Evolutionary conservation across 495 filamentous ascomycete genomes (phyloP), one percentile per base, ranked within the genome.

Genomic region (Neurospora africana): DNA sequence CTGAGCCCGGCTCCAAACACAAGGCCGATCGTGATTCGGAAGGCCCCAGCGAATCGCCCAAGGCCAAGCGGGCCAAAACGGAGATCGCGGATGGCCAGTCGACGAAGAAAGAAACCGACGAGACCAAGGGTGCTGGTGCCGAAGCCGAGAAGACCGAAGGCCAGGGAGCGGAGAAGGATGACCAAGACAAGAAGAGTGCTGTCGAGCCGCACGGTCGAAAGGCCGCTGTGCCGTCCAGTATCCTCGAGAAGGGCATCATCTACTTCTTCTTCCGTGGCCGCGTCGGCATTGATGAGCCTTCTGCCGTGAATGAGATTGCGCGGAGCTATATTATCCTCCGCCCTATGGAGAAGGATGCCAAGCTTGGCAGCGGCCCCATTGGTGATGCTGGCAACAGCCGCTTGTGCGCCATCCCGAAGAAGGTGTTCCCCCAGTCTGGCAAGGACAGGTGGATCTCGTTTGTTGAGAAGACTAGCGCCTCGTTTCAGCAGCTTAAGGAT

Each of bases 191-290:
- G 58, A 72, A 30, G 36, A 74, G 53, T 8, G 76, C 78, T 7
- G 77, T 77, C 2, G 72, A 81, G 37, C 71, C 76, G 2, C 61
- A 74, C 19, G 74, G 71, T 68, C 71, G 73, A 13, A 53, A 74
- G 4, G 65, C 43, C 15, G 11, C 72, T 9, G 83, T 89, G 7
- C 88, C 93, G 0, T 90, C 91, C n/a, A 92, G 83, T 70, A 89
- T 95, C 36, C 84, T 97, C 13, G 95, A 98, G 77, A 97, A 97
- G 75, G 95, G 94, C 4, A 87, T 97, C 74, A 92, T 98, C 74
- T 97, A 97, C 84, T 97, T 97, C 86, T 97, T 97, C 84, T 90
- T 90, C 78, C 90, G 93, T 53, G 88, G 88, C 11, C 89, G 93
- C 33, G 92, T 97, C 69, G 87, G 86, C 70, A 85, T 92, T 23